These are phyloP conservation scores for Lolium rigidum DNA, from an alignment of 176 grass and related monocot genomes.

Conservation along the genomic window DNA sequence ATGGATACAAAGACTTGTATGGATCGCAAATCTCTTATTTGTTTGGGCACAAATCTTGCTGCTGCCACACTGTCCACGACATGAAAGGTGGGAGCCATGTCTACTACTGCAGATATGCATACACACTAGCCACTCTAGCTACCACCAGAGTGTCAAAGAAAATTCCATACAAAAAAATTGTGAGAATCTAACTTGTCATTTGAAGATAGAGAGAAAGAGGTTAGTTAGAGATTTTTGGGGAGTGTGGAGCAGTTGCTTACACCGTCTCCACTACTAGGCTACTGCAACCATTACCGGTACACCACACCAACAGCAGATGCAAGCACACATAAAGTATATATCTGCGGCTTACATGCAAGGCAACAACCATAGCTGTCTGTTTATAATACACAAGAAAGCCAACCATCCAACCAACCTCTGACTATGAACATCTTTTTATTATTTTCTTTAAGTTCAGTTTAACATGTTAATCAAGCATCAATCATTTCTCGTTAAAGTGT, in stretches of 20 bases:
- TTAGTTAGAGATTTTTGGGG: neutral
- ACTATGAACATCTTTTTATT: constrained; percentile 10
- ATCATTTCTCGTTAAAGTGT: constrained; percentile 35
- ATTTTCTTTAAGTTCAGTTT: constrained; percentile 22
- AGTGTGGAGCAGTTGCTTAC: constrained; percentile 59
- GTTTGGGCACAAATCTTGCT: constrained; percentile 14
- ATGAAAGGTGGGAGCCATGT: constrained; percentile 48
- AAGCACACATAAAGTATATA: constrained; percentile 32
- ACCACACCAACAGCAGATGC: constrained; percentile 26
- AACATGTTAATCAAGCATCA: constrained; percentile 35
- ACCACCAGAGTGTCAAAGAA: neutral
- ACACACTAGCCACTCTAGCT: constrained; percentile 8
- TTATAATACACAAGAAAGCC: constrained; percentile 52
- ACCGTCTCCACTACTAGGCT: constrained; percentile 60
- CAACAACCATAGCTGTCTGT: constrained; percentile 43
- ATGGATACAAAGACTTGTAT: constrained; percentile 5
- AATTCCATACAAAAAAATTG: neutral
- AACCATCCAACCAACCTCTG: constrained; percentile 38
- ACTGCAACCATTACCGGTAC: constrained; percentile 35
- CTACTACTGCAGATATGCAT: neutral
- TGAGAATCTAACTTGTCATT: constrained; percentile 29
- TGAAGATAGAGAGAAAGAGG: neutral
- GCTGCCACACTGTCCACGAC: constrained; percentile 24
- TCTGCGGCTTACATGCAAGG: constrained; percentile 52
- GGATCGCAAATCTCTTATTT: neutral